Evolutionary conservation across 2,329 filamentous ascomycete genomes (phyloP), one percentile per base, ranked within the genome.

Genomic region (Colletotrichum salicis): DNA sequence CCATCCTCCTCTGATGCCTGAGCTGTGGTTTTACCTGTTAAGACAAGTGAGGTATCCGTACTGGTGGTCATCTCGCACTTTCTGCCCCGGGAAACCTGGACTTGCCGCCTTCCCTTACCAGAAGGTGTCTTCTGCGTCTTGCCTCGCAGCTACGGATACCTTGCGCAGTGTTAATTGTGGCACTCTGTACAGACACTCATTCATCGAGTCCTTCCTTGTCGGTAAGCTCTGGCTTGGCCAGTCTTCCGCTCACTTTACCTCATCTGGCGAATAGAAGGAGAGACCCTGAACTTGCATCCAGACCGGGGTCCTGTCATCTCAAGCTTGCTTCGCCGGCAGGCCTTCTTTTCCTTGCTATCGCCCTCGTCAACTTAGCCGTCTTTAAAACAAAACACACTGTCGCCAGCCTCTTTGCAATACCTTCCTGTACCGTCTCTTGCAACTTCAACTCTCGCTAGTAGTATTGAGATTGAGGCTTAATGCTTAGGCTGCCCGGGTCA

Each of bases 301-400:
- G 48, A 15, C 52, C 31, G 35, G 52, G 37, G 31, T 41, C 37
- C 37, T 29, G 52, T 31, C 19, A 52, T 54, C 29, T 52, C 55
- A 13, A 29, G 33, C 33, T 58, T 66, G 37, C 24, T 57, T 41
- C 45, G 45, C 13, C 54, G 41, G 55, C 31, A 60, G 27, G 52
- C 33, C n/a, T n/a, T 15, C 45, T 31, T 60, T 35, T 55, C 8
- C 52, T 19, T 13, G 13, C 52, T n/a, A 24, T 27, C 11, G 11
- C 13, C 52, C n/a, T 13, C 45, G 8, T 22, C 6, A 45, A 22
- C n/a, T 45, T 15, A 13, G 6, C 12, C 33, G 33, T 65, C 54
- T 56, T 69, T 45, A 58, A 69, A 65, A 58, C 33, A 11, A 52
- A 55, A 29, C 31, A 33, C 29, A 37, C 19, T 33, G 31, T 64